phyloP scores from a whole-genome alignment of 2,329 filamentous ascomycete species.

The Fusarium dimerum region DNA sequence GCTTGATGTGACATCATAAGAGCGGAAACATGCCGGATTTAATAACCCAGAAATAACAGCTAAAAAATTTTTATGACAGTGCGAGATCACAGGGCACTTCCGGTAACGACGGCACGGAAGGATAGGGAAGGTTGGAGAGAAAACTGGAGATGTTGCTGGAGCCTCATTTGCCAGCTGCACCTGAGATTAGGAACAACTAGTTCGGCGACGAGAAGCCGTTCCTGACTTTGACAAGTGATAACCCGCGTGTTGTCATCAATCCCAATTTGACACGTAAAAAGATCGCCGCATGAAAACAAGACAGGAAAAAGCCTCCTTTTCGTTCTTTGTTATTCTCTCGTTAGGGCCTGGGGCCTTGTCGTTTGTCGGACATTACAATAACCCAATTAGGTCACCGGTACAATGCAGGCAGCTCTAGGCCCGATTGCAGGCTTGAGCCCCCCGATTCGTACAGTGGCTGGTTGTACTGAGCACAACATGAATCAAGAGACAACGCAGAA shows the following conservation, averaged over 20 bases:
- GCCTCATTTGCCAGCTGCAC: conserved; percentile 25
- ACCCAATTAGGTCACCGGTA: neutral
- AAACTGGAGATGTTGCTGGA: conserved; percentile 14
- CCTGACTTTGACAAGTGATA: conserved; percentile 25
- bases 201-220: conserved; percentile 12
- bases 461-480: too few species aligned
- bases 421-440: too few species aligned
- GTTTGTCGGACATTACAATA: neutral
- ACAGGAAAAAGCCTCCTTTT: conserved; percentile 17
- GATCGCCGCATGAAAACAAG: conserved; percentile 15
- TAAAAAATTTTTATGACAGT: neutral
- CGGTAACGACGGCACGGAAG: conserved; percentile 32
- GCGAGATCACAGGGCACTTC: conserved; percentile 5
- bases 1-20: conserved; percentile 28
- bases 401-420: too few species aligned
- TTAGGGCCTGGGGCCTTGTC: conserved; percentile 10
- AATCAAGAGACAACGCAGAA: too few species aligned
- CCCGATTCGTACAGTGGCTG: too few species aligned
- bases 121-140: conserved; percentile 15
- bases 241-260: conserved; percentile 27
- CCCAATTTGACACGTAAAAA: conserved; percentile 27
- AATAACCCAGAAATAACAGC: conserved; percentile 11
- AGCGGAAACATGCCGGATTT: conserved; percentile 3
- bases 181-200: conserved; percentile 3
- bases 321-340: neutral